Evolutionary conservation across 345 rosid genomes (phyloP).

Genomic region (Lumnitzera littorea): DNA sequence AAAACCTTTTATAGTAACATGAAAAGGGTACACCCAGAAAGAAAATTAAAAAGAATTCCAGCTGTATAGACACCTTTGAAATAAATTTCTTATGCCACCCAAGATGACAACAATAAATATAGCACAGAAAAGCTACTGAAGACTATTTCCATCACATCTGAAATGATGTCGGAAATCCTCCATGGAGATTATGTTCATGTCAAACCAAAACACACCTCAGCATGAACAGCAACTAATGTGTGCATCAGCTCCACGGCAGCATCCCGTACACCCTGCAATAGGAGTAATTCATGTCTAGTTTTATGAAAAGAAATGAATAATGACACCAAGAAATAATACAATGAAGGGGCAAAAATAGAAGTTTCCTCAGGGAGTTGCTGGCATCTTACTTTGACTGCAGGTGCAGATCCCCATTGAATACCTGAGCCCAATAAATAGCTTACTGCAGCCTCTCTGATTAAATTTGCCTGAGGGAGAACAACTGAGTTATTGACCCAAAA

Average conservation of each 20-base stretch:
- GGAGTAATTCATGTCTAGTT: not conserved
- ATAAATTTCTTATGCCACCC: not conserved
- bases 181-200: not conserved
- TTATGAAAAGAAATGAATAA: not conserved
- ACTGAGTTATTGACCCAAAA: constrained; percentile 1
- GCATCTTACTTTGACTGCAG: constrained; percentile 75
- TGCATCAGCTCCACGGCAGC: constrained; percentile 93
- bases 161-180: not conserved
- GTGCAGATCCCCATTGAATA: constrained; percentile 90
- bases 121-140: not conserved
- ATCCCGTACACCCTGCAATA: constrained; percentile 81
- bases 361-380: not conserved
- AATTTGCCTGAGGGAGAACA: constrained; percentile 54
- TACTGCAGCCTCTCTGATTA: constrained; percentile 80
- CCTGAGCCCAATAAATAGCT: constrained; percentile 82
- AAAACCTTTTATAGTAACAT: constrained; percentile 38
- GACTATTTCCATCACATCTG: not conserved
- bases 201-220: constrained; percentile 50
- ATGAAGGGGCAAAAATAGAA: not conserved
- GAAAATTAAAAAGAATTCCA: not conserved
- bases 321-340: not conserved
- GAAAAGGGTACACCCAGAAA: not conserved
- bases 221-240: constrained; percentile 86
- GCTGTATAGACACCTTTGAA: no score
- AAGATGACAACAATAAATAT: not conserved